Base-by-base conservation (phyloP, 768 basidiomycete genomes). In the Porphyrellus cyaneotinctus region DNA sequence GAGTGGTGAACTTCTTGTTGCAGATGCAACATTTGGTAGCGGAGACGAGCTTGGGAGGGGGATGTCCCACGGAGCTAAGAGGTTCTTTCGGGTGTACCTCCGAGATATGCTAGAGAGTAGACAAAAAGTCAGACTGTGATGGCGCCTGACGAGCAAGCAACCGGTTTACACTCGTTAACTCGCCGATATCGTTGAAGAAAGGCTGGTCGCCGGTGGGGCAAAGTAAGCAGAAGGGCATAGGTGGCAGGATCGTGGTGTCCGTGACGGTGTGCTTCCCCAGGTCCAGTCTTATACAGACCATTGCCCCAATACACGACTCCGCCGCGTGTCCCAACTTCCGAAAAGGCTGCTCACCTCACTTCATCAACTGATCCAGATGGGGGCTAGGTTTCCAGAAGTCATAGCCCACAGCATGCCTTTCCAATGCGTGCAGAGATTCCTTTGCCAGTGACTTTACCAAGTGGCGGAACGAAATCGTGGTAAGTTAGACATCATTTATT, bases 241-340 rank as follows among this genome's bases (percentile, higher is more conserved):
- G 30, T 47, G 49, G 48, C 18, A 45, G 55, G 56, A 61, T 59
- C 51, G 59, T 50, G 50, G 54, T 51, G 41, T 57, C 38, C 46
- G 53, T 53, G 49, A 47, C 44, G 49, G 43, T 32, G 47, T 35
- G 57, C 38, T 53, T 31, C 38, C 54, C 57, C 57, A 51, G 52
- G 57, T 36, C 47, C 49, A 57, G 60, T 49, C 60, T 66, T 69
- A 59, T 68, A 69, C 62, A 62, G 58, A 60, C 64, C 56, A 51
- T 48, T 52, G 67, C 67, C 66, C 67, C 64, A 59, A 53, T 51
- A 60, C 66, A 67, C 66, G 66, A 67, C 66, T 59, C 52, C 56
- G 50, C 66, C 66, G 57, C 66, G 67, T 67, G 66, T 67, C 26
- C 26, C 26, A 28, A 28, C 26, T 28, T 62, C 54, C 36, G 51